Percentiles rank a stretch among this genome's conserved stretches.
Conservation (phyloP, 2,329 filamentous ascomycete species). For the Ophiostoma sp. region DNA sequence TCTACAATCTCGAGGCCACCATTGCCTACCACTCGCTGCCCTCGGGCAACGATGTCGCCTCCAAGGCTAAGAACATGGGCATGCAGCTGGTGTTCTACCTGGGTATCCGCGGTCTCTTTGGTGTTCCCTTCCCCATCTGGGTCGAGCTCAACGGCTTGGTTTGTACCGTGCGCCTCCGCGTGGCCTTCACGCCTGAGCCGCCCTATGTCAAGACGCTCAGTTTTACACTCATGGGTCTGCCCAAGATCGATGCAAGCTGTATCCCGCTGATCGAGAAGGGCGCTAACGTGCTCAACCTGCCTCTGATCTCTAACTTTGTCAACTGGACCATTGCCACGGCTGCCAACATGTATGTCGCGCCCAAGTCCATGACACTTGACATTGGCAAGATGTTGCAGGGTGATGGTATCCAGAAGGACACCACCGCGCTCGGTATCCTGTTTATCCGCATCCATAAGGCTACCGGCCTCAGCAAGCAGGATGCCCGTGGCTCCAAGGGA, state of each 20-base stretch:
- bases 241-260: slow-evolving; percentile 85
- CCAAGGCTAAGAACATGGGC: slow-evolving; percentile 92
- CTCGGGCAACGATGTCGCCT: slow-evolving; percentile 66
- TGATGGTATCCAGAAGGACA: slow-evolving; percentile 89
- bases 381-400: slow-evolving; percentile 87
- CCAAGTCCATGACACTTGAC: slow-evolving; percentile 91
- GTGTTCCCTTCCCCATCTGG: slow-evolving; percentile 80
- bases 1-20: slow-evolving; percentile 88
- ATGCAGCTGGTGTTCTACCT: slow-evolving; percentile 96
- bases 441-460: slow-evolving; percentile 92
- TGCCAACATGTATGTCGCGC: slow-evolving; percentile 87
- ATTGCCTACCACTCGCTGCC: slow-evolving; percentile 90
- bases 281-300: slow-evolving; percentile 87
- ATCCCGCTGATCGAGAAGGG: slow-evolving; percentile 90
- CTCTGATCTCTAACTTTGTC: slow-evolving; percentile 93
- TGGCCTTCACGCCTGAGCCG: slow-evolving; percentile 85
- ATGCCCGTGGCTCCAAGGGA: slow-evolving; percentile 74
- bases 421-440: slow-evolving; percentile 80
- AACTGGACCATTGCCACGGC: slow-evolving; percentile 91
- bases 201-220: slow-evolving; percentile 91
- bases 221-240: slow-evolving; percentile 90
- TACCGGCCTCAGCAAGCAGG: slow-evolving; percentile 85
- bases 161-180: slow-evolving; percentile 76
- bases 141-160: slow-evolving; percentile 91
- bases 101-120: slow-evolving; percentile 84